Evolutionary conservation across 1,139 yeast species (phyloP), one percentile per base, ranked within the genome.

Genomic region (Geotrichum citri-aurantii): DNA sequence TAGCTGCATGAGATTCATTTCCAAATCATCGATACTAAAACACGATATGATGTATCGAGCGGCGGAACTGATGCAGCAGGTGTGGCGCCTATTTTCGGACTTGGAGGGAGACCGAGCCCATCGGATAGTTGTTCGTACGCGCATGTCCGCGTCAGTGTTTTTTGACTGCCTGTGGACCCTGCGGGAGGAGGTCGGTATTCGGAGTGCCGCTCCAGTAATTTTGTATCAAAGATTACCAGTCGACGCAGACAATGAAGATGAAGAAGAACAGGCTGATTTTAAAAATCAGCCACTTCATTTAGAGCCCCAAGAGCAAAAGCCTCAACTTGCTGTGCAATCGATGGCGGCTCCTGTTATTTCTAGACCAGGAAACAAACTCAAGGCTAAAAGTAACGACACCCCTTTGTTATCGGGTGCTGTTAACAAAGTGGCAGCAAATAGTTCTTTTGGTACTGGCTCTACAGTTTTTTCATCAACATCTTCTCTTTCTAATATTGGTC

Each of bases 21-120:
- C 84, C 56, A 82, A 82, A 62, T 96, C 96, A 0, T 89, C 97
- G 0, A 86, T 92, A 48, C 76, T 90, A 65, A 89, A 88, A 67
- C 95, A 92, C 71, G 99, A 93, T 69, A 85, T 93, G 79, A 91
- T 97, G 0, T 88, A 88, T 71, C 80, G 98, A 63, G 88, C 96
- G 0, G 85, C 96, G 59, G 97, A 96, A 21, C 90, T 93, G 60
- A 90, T 93, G 93, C 82, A 88, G 65, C 91, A 90, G 68, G 85
- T 91, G 79, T 93, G 99, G 99, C 90, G 87, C 64, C 78, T 91
- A 61, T 88, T 88, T 72, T 37, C 44, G 21, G 44, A 37, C 10
- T 17, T 37, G 10, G 44, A 37, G 17, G 44, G 44, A 14, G 54
- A 50, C 5, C 24, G 54, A 24, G 48, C 27, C 11, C 40, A 37